Conservation (phyloP, 805 yeast species). For the Starmerella kuoi region DNA sequence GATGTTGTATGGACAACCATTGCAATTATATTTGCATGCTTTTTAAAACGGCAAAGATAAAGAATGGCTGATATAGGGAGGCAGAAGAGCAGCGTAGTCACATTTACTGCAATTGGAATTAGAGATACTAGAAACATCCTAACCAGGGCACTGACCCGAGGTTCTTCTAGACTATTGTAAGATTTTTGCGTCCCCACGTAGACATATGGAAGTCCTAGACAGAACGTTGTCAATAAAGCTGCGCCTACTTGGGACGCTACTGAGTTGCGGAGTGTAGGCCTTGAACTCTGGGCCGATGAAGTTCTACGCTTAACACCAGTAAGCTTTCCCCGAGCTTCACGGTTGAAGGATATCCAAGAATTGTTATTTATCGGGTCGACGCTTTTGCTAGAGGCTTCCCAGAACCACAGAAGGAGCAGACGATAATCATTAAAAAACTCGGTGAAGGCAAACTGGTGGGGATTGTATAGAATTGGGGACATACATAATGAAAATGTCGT, state of each 20-base stretch:
- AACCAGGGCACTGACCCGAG: constrained; percentile 34
- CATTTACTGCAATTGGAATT: constrained; percentile 21
- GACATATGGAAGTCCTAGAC: constrained; percentile 46
- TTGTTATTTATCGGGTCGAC: constrained; percentile 24
- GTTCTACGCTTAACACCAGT: constrained; percentile 64
- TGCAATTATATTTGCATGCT: constrained; percentile 33
- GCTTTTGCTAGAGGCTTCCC: constrained; percentile 14
- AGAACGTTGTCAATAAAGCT: constrained; percentile 46
- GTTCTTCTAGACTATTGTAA: constrained; percentile 32
- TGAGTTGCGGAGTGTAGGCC: constrained; percentile 59
- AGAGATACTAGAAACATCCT: constrained; percentile 36
- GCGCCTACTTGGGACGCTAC: constrained; percentile 57
- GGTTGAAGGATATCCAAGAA: constrained; percentile 59
- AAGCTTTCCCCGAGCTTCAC: constrained; percentile 58
- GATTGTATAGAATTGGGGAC: constrained; percentile 83
- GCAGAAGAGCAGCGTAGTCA: constrained; percentile 19
- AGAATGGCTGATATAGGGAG: constrained; percentile 19
- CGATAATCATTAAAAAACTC: constrained; percentile 85
- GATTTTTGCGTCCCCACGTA: constrained; percentile 68
- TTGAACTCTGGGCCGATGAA: constrained; percentile 37
- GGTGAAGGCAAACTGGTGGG: constrained; percentile 83
- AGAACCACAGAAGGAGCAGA: constrained; percentile 64
- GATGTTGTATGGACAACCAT: constrained; percentile 43
- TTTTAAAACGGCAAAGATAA: background rate
- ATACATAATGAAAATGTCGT: constrained; percentile 68